Conservation (phyloP, 2,329 filamentous ascomycete species). For the Plenodomus biglobosus region DNA sequence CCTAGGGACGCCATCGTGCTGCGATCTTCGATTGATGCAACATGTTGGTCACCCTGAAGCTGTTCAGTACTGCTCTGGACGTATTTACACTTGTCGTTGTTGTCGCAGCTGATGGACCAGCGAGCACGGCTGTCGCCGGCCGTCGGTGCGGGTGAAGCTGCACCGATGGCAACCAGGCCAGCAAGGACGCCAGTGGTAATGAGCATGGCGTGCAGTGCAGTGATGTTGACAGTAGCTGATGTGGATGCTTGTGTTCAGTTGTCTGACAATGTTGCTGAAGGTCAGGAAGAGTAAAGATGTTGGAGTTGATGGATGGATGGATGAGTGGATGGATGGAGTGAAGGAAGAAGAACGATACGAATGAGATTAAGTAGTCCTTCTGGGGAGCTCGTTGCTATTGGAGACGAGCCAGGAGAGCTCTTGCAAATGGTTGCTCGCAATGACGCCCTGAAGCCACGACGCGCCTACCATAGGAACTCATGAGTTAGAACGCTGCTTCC, state of each 20-base stretch:
- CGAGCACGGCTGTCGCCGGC: not conserved
- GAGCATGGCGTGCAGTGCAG: conserved; percentile 7
- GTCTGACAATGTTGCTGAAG: not conserved
- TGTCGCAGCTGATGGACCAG: conserved; percentile 9
- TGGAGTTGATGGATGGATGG: conserved; percentile 10
- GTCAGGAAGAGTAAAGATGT: conserved; percentile 4
- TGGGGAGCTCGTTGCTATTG: too few species aligned
- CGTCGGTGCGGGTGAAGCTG: conserved; percentile 1
- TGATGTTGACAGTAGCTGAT: not conserved
- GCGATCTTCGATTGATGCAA: too few species aligned
- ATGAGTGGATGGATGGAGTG: conserved; percentile 8
- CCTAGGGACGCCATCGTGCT: too few species aligned
- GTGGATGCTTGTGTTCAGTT: not conserved
- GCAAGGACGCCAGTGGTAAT: conserved; percentile 8
- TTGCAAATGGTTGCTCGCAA: too few species aligned
- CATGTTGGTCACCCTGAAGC: not conserved
- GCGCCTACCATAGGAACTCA: too few species aligned
- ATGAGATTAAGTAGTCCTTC: not conserved
- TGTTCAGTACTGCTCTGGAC: not conserved
- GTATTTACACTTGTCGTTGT: conserved; percentile 8
- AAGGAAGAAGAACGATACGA: conserved; percentile 8
- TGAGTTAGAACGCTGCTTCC: too few species aligned
- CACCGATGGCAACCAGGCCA: conserved; percentile 10
- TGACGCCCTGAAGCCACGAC: too few species aligned
- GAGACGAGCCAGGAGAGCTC: not conserved